Evolutionary conservation across 345 rosid genomes (phyloP).

Genomic region (Crucihimalaya himalaica): DNA sequence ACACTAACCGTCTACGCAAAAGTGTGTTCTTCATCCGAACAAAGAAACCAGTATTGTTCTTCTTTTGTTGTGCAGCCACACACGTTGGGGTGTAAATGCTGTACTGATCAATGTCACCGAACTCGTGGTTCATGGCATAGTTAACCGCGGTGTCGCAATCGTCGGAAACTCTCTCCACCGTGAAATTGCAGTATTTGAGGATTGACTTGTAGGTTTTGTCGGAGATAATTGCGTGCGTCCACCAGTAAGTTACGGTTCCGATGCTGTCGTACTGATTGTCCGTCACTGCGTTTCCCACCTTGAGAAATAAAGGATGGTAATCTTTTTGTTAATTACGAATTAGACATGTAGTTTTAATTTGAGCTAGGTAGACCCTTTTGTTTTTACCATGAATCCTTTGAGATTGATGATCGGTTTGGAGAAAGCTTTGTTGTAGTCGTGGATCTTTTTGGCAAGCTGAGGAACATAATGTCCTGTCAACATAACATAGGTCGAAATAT

Average conservation of each 20-base stretch:
- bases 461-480: slow-evolving; percentile 86
- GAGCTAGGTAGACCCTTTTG: background rate
- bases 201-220: slow-evolving; percentile 70
- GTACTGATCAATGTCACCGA: slow-evolving; percentile 83
- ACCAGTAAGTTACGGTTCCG: slow-evolving; percentile 87
- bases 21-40: slow-evolving; percentile 60
- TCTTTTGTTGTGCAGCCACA: slow-evolving; percentile 35
- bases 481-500: background rate
- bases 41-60: slow-evolving; percentile 17
- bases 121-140: slow-evolving; percentile 70
- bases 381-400: slow-evolving; percentile 76
- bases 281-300: slow-evolving; percentile 92
- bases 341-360: background rate
- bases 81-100: slow-evolving; percentile 87
- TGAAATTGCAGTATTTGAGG: slow-evolving; percentile 68
- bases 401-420: slow-evolving; percentile 64
- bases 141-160: slow-evolving; percentile 57
- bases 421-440: slow-evolving; percentile 58
- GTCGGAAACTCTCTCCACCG: slow-evolving; percentile 44
- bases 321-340: slow-evolving; percentile 12
- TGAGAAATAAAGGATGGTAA: background rate
- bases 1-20: slow-evolving; percentile 48
- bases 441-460: slow-evolving; percentile 79
- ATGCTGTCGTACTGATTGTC: slow-evolving; percentile 73
- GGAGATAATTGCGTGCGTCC: slow-evolving; percentile 89